Base-by-base conservation (phyloP, 768 basidiomycete genomes). In the Galerina sulciceps region DNA sequence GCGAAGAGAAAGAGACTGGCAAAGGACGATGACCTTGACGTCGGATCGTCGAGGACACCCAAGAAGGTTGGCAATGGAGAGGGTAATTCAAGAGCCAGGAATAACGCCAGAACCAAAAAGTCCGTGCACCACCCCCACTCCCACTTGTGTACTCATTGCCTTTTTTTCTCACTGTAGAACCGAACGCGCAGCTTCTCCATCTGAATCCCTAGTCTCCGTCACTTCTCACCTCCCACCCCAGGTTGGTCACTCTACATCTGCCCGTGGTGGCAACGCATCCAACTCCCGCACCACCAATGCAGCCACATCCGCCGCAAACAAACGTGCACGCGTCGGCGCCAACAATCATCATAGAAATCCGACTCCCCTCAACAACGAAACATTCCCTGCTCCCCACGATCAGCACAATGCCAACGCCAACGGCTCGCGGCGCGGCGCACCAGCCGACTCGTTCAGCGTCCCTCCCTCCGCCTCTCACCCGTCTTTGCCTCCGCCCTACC, bases 161-260 rank as follows among this genome's bases (percentile, higher is more conserved):
- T 26, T 53, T n/a, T 53, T 49, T 41, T 40, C 26, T 55, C 9
- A 38, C 51, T 45, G 31, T 65, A 90, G 89, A 71, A 76, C 72
- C 26, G 89, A 91, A 65, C 86, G 89, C 50, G 81, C 80, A 11
- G 75, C 78, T 22, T 92, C 90, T 1, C 90, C 90, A 6, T 80
- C 89, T 11, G 90, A 91, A 66, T 93, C 90, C 9, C 67, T 90
- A 36, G 76, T 88, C 42, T 92, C 90, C 1, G 82, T 86, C 68
- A 84, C 83, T n/a, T 88, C 88, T 26, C 88, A 90, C 64, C 71
- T 83, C 52, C 82, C 78, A 20, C 69, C 74, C 22, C 76, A 77
- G 41, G 69, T 65, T 36, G 62, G 72, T 10, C 76, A 78, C 42
- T 69, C 67, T 53, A 61, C 62, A 15, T 64, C 64, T 36, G 65